Conservation (phyloP, 2,329 filamentous ascomycete genomes). For the Mariannaea sp. region DNA sequence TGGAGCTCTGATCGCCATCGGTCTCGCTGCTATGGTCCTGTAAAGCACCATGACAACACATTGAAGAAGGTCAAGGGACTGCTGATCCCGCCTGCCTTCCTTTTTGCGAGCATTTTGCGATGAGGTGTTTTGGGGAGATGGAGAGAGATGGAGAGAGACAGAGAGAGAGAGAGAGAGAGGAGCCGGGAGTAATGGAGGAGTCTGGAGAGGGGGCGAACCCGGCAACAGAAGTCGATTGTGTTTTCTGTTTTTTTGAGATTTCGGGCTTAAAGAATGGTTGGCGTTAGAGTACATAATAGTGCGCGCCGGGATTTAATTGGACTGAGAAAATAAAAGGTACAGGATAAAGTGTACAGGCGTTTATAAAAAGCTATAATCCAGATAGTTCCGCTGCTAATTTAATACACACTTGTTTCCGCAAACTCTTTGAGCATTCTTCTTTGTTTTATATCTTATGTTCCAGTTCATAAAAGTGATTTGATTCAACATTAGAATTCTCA, state of each 20-base stretch:
- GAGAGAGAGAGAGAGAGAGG: no score
- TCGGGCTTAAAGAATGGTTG: no score
- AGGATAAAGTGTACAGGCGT: neutral
- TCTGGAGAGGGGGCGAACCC: neutral
- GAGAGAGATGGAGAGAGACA: no score
- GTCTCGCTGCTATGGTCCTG: constrained; percentile 45
- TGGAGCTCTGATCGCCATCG: constrained; percentile 47
- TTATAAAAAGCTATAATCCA: neutral
- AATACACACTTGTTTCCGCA: neutral
- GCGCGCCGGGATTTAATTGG: neutral
- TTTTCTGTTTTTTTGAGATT: neutral
- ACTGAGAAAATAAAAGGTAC: neutral
- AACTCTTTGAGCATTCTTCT: no score
- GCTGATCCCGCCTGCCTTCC: neutral
- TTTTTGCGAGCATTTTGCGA: neutral
- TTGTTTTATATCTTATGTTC: neutral
- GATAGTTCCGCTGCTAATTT: neutral
- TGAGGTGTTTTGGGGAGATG: neutral
- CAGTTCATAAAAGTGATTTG: neutral
- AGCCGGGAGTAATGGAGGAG: no score
- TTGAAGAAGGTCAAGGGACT: neutral
- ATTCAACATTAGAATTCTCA: neutral
- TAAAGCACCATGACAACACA: constrained; percentile 28
- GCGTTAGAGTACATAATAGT: constrained; percentile 1
- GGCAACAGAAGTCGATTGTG: no score